Evolutionary conservation across 352 stramenopile species (phyloP), one percentile per base, ranked within the genome.

Genomic region (Pythium volutum): DNA sequence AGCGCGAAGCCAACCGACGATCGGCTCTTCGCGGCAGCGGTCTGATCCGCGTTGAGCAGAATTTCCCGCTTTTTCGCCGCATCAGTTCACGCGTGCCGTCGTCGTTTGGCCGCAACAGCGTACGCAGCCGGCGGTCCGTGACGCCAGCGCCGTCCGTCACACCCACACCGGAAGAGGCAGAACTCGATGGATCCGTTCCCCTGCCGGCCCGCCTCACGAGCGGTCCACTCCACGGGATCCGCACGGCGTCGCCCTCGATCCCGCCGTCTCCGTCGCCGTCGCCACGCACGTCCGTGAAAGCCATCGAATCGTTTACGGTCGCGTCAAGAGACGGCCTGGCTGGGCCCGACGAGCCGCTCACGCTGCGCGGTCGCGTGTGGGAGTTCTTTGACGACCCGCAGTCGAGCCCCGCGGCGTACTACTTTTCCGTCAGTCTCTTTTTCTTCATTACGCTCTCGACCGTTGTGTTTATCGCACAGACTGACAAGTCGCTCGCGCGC

Each of bases 341-440:
- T n/a, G n/a, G 22, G 10, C 47, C 29, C 11, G 51, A 58, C 4
- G 42, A 42, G n/a, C 65, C 65, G 0, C 18, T 43, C 15, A 53
- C 46, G 5, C 67, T 48, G 20, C 70, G 65, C 14, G 51, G 73
- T 0, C 64, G 61, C 33, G 12, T 75, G 0, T 92, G 80, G 78
- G 18, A 70, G 15, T 77, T 90, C 41, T 75, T 92, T 25, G 78
- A 92, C 59, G 82, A 92, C 41, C 82, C 82, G 1, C 77, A 92
- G 48, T 92, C 82, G 23, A 89, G 76, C 1, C 50, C 23, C 2
- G 29, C 31, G 5, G 80, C 80, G n/a, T 87, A 87, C 52, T 89
- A 85, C 50, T 74, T 87, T 36, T 89, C 79, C 0, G 47, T 89
- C 20, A 63, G 42, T 31, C 66, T 91, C 27, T 88, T 91, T 55